Evolutionary conservation across 805 yeast species (phyloP).

Genomic region (Starmerella stellata): DNA sequence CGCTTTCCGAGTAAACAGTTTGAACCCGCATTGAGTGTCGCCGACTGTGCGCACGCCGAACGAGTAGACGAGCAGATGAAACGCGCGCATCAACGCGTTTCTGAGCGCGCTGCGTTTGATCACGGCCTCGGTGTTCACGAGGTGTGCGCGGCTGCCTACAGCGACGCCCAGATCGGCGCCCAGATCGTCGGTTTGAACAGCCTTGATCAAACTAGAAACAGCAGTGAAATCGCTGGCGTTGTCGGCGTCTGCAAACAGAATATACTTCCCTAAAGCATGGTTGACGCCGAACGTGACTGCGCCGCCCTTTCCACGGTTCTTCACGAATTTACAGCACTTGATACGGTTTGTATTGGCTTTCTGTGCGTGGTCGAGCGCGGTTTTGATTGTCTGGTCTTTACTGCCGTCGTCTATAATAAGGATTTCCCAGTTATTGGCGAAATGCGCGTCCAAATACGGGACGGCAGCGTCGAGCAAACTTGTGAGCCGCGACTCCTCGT

Average conservation of each 20-base stretch:
- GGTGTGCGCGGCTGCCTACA: constrained; percentile 88
- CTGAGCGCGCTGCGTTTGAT: constrained; percentile 81
- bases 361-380: constrained; percentile 43
- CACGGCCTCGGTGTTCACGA: constrained; percentile 90
- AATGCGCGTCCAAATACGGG: constrained; percentile 29
- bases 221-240: constrained; percentile 81
- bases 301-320: constrained; percentile 89
- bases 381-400: constrained; percentile 55
- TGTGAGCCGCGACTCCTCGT: constrained; percentile 58
- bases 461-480: constrained; percentile 27
- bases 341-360: constrained; percentile 33
- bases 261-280: constrained; percentile 50
- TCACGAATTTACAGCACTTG: constrained; percentile 48
- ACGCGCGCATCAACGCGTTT: constrained; percentile 80
- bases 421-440: constrained; percentile 43
- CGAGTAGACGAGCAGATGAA: constrained; percentile 67
- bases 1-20: constrained; percentile 63
- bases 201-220: constrained; percentile 32
- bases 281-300: constrained; percentile 89
- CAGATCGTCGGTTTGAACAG: constrained; percentile 20
- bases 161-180: constrained; percentile 38
- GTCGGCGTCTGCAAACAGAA: constrained; percentile 91
- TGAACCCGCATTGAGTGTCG: constrained; percentile 97
- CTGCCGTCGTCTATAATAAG: constrained; percentile 87
- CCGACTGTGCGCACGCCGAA: constrained; percentile 76